phyloP scores from a whole-genome alignment of 2,329 filamentous ascomycete species.

The Claviceps purpurea region DNA sequence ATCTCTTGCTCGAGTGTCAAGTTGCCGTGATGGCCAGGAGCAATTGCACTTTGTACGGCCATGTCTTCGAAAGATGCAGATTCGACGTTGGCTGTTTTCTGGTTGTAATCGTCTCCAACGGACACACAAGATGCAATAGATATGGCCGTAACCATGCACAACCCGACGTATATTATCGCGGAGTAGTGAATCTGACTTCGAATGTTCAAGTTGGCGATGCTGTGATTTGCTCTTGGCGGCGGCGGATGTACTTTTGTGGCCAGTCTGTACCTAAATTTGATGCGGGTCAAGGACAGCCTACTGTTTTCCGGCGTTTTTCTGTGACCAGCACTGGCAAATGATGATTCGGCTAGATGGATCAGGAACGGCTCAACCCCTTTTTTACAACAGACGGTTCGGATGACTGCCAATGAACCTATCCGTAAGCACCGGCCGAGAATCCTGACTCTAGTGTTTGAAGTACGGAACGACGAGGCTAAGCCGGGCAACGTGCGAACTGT shows the following conservation, averaged over 20 bases:
- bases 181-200: neutral
- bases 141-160: conserved; percentile 5
- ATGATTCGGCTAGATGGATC: neutral
- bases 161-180: neutral
- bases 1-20: conserved; percentile 80
- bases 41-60: conserved; percentile 24
- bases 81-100: neutral
- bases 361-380: neutral
- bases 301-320: neutral
- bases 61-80: conserved; percentile 16
- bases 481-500: neutral
- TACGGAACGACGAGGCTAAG: neutral
- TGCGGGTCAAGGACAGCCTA: neutral
- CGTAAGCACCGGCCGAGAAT: neutral
- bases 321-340: neutral
- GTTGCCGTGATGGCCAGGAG: conserved; percentile 68
- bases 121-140: conserved; percentile 3
- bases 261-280: neutral
- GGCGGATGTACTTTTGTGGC: neutral
- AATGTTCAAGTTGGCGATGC: neutral
- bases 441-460: neutral
- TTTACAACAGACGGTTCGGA: neutral
- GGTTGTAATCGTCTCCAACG: neutral
- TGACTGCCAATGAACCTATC: neutral
- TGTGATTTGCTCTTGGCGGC: neutral